Percentiles rank a stretch among this genome's conserved stretches.
Conservation (phyloP, 805 yeast genomes). For the Lachancea mirantina region DNA sequence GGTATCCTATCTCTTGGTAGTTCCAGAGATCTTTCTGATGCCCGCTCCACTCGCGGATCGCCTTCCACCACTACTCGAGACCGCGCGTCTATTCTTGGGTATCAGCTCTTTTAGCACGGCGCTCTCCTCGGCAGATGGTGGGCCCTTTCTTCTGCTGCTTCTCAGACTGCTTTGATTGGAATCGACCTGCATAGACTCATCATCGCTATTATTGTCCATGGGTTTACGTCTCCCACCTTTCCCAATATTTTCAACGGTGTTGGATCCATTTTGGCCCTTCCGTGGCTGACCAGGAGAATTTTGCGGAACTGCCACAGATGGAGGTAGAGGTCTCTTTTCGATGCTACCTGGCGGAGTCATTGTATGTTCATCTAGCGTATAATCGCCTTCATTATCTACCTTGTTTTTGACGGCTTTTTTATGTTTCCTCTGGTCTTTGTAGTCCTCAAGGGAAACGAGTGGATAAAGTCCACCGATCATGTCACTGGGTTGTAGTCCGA, state of each 20-base stretch:
- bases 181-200: conserved; percentile 25
- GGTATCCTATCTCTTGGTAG: conserved; percentile 18
- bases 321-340: conserved; percentile 24
- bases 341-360: conserved; percentile 32
- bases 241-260: conserved; percentile 31
- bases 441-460: conserved; percentile 54
- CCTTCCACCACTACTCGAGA: conserved; percentile 22
- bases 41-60: conserved; percentile 31
- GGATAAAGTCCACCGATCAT: conserved; percentile 63
- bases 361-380: conserved; percentile 14
- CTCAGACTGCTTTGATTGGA: conserved; percentile 21
- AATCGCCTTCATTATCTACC: conserved; percentile 12
- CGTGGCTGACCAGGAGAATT: conserved; percentile 98
- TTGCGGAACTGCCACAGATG: conserved; percentile 54
- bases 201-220: conserved; percentile 18
- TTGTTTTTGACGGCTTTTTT: conserved; percentile 28
- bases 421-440: conserved; percentile 44
- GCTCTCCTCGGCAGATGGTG: conserved; percentile 14
- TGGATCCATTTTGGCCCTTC: conserved; percentile 39
- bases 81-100: conserved; percentile 27
- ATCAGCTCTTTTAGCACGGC: conserved; percentile 23
- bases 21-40: conserved; percentile 31
- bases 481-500: conserved; percentile 60
- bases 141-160: conserved; percentile 8
- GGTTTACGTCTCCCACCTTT: conserved; percentile 12